phyloP scores from a whole-genome alignment of 768 basidiomycete species.

The Mrakia gelida region DNA sequence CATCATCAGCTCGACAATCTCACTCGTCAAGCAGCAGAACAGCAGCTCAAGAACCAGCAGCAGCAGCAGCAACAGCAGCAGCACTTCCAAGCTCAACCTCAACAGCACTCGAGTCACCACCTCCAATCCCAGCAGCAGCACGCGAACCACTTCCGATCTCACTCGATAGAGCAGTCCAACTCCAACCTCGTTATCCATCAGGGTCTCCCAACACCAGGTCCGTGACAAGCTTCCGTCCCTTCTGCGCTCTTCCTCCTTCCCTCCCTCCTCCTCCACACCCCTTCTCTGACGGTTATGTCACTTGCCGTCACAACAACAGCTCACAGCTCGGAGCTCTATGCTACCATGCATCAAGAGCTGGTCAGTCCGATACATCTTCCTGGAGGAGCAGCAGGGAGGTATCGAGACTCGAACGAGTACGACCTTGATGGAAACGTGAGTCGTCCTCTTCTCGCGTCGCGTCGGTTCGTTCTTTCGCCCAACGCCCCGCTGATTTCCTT shows the following conservation, averaged over 20 bases:
- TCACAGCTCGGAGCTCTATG: conserved; percentile 56
- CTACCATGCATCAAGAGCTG: conserved; percentile 35
- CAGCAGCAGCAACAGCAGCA: conserved; percentile 5
- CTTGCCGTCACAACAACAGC: conserved; percentile 48
- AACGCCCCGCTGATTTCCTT: not conserved
- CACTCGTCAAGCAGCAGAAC: conserved; percentile 14
- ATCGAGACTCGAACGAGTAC: conserved; percentile 28
- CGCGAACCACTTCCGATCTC: not conserved
- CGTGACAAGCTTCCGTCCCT: conserved; percentile 2
- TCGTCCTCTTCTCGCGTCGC: not conserved
- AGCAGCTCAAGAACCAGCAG: conserved; percentile 5
- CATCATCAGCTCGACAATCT: conserved; percentile 24
- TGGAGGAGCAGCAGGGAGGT: conserved; percentile 31
- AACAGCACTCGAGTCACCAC: not conserved
- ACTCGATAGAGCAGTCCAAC: not conserved
- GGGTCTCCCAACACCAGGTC: conserved; percentile 20
- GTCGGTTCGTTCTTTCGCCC: not conserved
- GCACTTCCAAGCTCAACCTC: not conserved
- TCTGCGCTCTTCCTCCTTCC: conserved; percentile 36
- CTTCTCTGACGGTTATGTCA: not conserved
- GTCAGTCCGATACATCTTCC: conserved; percentile 36
- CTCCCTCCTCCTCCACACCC: conserved; percentile 24
- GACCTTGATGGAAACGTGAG: conserved; percentile 40
- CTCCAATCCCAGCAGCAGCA: conserved; percentile 7
- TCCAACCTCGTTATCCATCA: not conserved